Conservation (phyloP, 2,329 filamentous ascomycete species). For the Alternaria longipes region DNA sequence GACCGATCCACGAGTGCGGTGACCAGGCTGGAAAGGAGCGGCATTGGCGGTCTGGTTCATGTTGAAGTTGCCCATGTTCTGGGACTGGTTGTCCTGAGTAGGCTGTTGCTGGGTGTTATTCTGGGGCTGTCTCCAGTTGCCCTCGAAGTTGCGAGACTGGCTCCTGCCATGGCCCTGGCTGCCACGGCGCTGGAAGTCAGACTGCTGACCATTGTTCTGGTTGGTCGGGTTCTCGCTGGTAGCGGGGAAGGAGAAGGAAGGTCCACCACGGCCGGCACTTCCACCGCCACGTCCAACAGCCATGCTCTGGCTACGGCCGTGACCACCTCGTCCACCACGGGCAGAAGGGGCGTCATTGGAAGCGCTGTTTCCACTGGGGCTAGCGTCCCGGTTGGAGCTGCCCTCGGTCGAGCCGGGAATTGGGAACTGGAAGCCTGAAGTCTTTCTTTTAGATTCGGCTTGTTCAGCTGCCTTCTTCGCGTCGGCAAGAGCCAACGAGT, state of each 20-base stretch:
- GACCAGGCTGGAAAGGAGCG: conserved; percentile 87
- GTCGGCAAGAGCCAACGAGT: conserved; percentile 92
- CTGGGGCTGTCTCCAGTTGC: conserved; percentile 93
- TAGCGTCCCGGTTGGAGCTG: conserved; percentile 63
- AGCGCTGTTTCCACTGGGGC: conserved; percentile 60
- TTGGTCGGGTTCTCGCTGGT: conserved; percentile 59
- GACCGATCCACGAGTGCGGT: conserved; percentile 85
- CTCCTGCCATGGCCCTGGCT: conserved; percentile 82
- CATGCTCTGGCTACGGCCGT: conserved; percentile 87
- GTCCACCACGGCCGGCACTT: conserved; percentile 68
- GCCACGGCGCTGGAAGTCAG: conserved; percentile 78
- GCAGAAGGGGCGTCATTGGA: conserved; percentile 42
- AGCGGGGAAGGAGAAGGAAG: conserved; percentile 74
- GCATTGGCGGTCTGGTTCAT: conserved; percentile 76
- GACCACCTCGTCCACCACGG: conserved; percentile 64
- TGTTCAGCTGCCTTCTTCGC: conserved; percentile 97
- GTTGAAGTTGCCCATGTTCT: conserved; percentile 69
- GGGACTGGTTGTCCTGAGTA: conserved; percentile 56
- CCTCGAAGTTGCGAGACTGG: conserved; percentile 92
- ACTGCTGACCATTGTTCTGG: conserved; percentile 56
- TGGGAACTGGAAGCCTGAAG: conserved; percentile 94
- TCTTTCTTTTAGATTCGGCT: conserved; percentile 95
- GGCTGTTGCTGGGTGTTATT: conserved; percentile 58
- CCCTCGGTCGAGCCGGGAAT: conserved; percentile 71
- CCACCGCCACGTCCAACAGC: conserved; percentile 75